Base-by-base conservation (phyloP, 306 rosid genomes). In the Echinosophora koreensis region DNA sequence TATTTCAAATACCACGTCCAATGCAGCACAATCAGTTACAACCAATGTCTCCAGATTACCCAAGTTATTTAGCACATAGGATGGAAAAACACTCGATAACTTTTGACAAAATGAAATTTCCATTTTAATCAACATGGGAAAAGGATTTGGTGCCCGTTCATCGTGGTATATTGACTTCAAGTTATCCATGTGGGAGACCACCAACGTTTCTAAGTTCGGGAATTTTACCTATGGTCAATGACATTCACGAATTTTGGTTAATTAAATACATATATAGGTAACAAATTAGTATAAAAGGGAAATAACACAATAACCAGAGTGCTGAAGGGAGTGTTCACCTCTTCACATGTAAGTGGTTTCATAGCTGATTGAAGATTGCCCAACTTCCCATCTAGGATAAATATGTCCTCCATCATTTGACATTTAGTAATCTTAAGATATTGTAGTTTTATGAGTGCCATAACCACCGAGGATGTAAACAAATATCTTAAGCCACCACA, bases 381-480 rank as follows among this genome's bases (percentile, higher is more conserved):
- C 3, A 10, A 10, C 7, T 57, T 27, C 5, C 3, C 70, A 0
- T 39, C 70, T 41, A 16, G 8, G 0, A 16, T 4, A 16, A 66
- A 38, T 66, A 66, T 66, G 4, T 66, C 35, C 54, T 66, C 71
- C 54, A 66, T 8, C 71, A 41, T 66, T 8, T 38, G 52, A 4
- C 71, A 66, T 0, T 39, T 37, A 1, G 8, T 8, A 10, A 64
- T 15, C 4, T 64, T 6, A 16, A 64, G 51, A 13, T 64, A 16
- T 0, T 17, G 9, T 0, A 41, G 54, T 39, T 41, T 66, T 10
- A 16, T 15, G 17, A 66, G 71, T 4, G 7, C 1, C 8, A n/a
- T 16, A 41, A 3, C 54, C 16, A 66, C 0, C 0, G 9, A 66
- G 2, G 1, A 16, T 17, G 71, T 9, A 3, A 66, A 41, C 4